A percentile compares a stretch with the other conserved stretches of the same genome.
phyloP scores from a whole-genome alignment of 345 rosid genomes.

The Populus euphratica region DNA sequence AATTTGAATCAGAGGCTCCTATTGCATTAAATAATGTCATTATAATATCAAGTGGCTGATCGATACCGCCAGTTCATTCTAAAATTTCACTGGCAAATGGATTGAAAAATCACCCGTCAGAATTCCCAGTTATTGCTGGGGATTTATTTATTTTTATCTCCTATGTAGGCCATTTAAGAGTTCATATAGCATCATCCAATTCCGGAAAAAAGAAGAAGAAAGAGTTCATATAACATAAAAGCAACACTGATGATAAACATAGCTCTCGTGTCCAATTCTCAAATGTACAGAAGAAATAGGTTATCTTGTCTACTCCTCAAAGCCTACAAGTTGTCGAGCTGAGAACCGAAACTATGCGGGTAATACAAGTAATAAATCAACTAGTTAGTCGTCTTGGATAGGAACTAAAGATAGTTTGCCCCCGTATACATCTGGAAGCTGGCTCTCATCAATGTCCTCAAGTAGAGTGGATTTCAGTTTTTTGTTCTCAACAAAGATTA shows the following conservation, averaged over 20 bases:
- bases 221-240: neutral
- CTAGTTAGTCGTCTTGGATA: slow-evolving; percentile 42
- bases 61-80: neutral
- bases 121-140: neutral
- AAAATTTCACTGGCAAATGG: neutral
- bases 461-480: slow-evolving; percentile 57
- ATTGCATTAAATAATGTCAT: neutral
- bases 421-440: slow-evolving; percentile 75
- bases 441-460: slow-evolving; percentile 67
- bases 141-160: neutral
- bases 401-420: slow-evolving; percentile 65
- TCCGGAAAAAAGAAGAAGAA: no score
- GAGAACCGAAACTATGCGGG: neutral
- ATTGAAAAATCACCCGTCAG: neutral
- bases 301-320: neutral
- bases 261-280: neutral
- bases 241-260: neutral
- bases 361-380: neutral
- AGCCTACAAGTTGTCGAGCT: neutral
- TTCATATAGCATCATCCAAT: neutral
- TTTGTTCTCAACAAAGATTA: slow-evolving; percentile 76
- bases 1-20: neutral
- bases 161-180: neutral
- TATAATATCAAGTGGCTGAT: neutral
- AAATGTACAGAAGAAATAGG: neutral